Conservation (phyloP, 495 filamentous ascomycete genomes). For the Talaromyces adpressus region DNA sequence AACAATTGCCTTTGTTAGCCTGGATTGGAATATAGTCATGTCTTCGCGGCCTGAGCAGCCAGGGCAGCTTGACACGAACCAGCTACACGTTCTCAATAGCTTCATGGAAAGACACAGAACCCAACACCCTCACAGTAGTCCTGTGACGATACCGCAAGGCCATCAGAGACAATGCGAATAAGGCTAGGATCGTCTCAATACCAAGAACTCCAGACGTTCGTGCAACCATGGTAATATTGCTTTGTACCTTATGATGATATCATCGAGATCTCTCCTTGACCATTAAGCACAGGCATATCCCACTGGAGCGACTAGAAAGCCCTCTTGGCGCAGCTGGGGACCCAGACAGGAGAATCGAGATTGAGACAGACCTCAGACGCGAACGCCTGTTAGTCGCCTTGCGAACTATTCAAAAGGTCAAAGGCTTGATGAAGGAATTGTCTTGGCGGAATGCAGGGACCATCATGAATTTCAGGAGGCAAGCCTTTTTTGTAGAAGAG, state of each 20-base stretch:
- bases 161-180: neutral
- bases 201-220: neutral
- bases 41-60: neutral
- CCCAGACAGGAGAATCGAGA: neutral
- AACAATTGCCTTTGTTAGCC: neutral
- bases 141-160: neutral
- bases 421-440: neutral
- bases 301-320: neutral
- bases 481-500: neutral
- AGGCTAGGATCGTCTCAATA: neutral
- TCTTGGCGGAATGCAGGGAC: constrained; percentile 6
- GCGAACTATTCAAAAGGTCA: neutral
- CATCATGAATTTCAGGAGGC: neutral
- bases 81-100: neutral
- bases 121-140: neutral
- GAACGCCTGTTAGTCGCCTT: neutral
- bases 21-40: neutral
- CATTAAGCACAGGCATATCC: neutral
- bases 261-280: neutral
- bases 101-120: neutral
- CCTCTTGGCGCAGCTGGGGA: constrained; percentile 1
- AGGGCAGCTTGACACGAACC: neutral
- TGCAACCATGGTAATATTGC: neutral
- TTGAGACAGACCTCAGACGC: neutral
- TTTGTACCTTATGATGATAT: neutral